phyloP scores from a whole-genome alignment of 345 rosid species.

The Gossypium turneri region DNA sequence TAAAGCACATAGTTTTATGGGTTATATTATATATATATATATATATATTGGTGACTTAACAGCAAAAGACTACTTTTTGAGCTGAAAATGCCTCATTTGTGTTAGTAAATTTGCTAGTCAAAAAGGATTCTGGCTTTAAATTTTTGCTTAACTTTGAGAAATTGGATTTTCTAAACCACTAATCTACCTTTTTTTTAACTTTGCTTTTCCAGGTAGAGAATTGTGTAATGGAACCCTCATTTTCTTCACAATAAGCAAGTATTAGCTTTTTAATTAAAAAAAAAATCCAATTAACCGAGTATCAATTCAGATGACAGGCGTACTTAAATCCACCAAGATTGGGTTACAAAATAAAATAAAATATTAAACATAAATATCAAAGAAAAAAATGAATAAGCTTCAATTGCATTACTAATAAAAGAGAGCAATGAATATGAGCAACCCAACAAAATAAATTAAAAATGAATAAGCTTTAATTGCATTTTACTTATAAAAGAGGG shows the following conservation, averaged over 20 bases:
- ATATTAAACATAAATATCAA: not conserved
- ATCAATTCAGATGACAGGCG: too few relatives aligned
- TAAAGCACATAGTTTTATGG: slow-evolving; percentile 25
- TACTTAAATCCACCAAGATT: too few relatives aligned
- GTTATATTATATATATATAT: not conserved
- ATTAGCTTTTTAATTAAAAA: too few relatives aligned
- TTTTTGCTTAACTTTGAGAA: slow-evolving; percentile 22
- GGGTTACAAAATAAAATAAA: too few relatives aligned
- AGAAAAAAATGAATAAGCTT: not conserved
- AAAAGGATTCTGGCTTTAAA: slow-evolving; percentile 25
- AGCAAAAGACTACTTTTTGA: slow-evolving; percentile 41
- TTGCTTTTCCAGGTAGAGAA: not conserved
- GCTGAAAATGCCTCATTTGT: slow-evolving; percentile 17
- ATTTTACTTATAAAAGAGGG: too few relatives aligned
- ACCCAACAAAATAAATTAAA: not conserved
- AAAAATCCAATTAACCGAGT: too few relatives aligned
- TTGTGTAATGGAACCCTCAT: too few relatives aligned
- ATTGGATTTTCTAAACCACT: not conserved
- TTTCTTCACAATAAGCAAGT: not conserved
- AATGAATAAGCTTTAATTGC: too few relatives aligned
- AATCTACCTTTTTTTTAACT: not conserved
- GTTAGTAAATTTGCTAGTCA: slow-evolving; percentile 23
- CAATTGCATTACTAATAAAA: not conserved
- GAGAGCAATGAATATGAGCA: not conserved
- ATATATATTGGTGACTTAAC: slow-evolving; percentile 18